Conservation (phyloP, 352 stramenopile species). For the Phytophthora pistaciae region DNA sequence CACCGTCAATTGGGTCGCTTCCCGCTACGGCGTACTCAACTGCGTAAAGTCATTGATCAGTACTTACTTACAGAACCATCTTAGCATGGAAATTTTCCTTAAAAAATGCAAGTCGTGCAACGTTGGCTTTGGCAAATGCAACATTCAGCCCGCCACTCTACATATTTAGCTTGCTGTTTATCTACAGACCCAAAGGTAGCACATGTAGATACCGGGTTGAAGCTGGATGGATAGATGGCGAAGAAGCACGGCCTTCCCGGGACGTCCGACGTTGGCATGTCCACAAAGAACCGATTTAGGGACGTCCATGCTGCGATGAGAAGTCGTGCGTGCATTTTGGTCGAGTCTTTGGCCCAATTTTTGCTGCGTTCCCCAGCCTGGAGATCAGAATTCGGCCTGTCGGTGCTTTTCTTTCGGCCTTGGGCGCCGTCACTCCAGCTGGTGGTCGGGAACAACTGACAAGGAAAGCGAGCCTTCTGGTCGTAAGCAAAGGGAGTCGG, state of each 20-base stretch:
- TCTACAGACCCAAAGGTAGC: too few species aligned
- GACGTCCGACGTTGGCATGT: neutral
- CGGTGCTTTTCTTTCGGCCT: neutral
- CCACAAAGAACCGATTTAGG: neutral
- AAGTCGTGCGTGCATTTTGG: neutral
- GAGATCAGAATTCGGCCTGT: neutral
- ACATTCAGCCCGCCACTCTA: too few species aligned
- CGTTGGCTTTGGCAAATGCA: too few species aligned
- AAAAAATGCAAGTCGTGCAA: too few species aligned
- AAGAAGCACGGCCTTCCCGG: neutral
- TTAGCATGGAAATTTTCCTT: too few species aligned
- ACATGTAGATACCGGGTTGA: too few species aligned
- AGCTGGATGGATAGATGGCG: too few species aligned
- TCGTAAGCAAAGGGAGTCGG: constrained; percentile 18
- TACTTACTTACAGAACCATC: too few species aligned
- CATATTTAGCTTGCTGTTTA: too few species aligned
- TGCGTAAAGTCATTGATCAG: too few species aligned
- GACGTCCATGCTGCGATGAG: neutral
- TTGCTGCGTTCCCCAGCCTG: neutral
- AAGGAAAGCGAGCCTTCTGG: constrained; percentile 12
- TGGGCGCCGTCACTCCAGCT: constrained; percentile 21
- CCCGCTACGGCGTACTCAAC: too few species aligned
- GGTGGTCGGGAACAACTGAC: constrained; percentile 20
- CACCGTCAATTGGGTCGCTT: too few species aligned
- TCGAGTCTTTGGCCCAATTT: neutral